Conservation (phyloP, 176 grass and related monocot genomes). For the Alopecurus myosuroides region DNA sequence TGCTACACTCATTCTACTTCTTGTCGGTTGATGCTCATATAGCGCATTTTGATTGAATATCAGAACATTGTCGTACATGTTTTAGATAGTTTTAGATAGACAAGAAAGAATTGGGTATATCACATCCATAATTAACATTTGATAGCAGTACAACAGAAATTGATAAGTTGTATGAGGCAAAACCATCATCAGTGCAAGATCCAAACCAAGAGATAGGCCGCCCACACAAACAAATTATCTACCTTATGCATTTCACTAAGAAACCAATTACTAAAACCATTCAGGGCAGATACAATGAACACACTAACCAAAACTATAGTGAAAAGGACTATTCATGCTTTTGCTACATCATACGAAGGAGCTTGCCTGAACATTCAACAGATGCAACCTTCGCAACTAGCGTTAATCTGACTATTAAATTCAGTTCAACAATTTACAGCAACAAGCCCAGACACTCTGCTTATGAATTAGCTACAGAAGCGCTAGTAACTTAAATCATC, state of each 20-base stretch:
- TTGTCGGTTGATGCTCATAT: neutral
- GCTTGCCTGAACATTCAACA: neutral
- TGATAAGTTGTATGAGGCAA: neutral
- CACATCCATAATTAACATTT: neutral
- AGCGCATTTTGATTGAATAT: neutral
- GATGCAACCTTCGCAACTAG: neutral
- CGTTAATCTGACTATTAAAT: neutral
- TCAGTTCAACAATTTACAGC: neutral
- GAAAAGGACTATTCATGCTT: neutral
- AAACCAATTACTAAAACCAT: neutral
- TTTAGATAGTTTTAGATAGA: conserved; percentile 1
- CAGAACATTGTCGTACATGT: neutral
- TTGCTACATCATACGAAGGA: neutral
- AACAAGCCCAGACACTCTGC: neutral
- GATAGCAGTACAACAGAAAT: neutral
- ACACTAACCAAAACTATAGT: neutral
- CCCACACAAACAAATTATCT: neutral
- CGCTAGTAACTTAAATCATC: neutral
- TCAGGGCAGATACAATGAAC: neutral
- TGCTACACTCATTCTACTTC: neutral
- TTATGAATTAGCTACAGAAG: neutral
- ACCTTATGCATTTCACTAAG: neutral
- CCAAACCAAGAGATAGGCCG: neutral
- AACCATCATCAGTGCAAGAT: neutral
- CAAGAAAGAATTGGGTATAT: neutral